Evolutionary conservation across 805 yeast genomes (phyloP), one percentile per base, ranked within the genome.

Genomic region (Candida incommunis): DNA sequence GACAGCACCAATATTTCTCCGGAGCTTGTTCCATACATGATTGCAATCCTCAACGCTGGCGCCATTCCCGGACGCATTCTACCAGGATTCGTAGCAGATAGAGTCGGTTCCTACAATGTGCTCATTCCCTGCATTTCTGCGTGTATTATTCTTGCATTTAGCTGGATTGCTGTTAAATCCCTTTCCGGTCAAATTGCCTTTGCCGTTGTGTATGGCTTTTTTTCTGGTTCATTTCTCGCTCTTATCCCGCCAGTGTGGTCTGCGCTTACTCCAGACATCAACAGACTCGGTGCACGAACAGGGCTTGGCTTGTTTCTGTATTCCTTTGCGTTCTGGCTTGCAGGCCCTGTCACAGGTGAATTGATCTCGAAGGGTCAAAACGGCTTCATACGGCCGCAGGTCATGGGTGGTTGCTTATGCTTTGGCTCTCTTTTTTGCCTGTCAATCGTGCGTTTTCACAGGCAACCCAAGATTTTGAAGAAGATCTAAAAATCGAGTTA

Each of bases 221-320:
- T 56, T 29, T 50, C 59, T 11, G 67, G 67, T 4, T 55, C 63
- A 1, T 42, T 58, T 3, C 57, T 61, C 25, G 56, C 63, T 4
- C 46, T 63, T 5, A 56, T 59, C 21, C 64, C 64, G 1, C 56
- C 63, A 1, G 49, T 60, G 25, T 50, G 59, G 2, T 60, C 65
- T 1, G 46, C 49, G n/a, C 44, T 57, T 23, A 59, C 62, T 4
- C 48, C 54, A 0, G 54, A 60, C 29, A 43, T 57, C 37, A 46
- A 51, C 7, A 43, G 52, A 22, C 49, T 58, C 4, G 64, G 65
- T 5, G 51, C 53, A 3, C 48, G 64, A 7, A 31, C 37, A 13
- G 37, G 37, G 11, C 81, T 84, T 84, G 83, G 83, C 1, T 47
- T 76, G 29, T 72, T 31, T n/a, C 37, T 31, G 7, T 31, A 31